Base-by-base conservation (phyloP, 129 eudicot genomes). In the Saposhnikovia divaricata region DNA sequence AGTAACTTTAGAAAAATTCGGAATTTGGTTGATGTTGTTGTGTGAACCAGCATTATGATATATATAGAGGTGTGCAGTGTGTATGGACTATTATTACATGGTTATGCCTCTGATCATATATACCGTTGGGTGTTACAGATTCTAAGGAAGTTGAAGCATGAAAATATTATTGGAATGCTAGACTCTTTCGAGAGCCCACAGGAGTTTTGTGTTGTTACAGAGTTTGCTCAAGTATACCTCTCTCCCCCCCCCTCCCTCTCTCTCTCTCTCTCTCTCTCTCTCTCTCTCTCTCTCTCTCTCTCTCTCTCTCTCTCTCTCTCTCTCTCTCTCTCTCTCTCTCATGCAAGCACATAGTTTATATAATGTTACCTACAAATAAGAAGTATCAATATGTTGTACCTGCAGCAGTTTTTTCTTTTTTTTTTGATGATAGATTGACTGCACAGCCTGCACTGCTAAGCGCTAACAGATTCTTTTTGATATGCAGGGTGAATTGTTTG, bases 151-250 rank as follows among this genome's bases (percentile, higher is more conserved):
- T 85, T 96, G 89, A 92, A 96, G 83, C 99, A 96, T 85, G 93
- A 88, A 70, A 96, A 96, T 79, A 96, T 96, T 23, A 96, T 96
- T 65, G 97, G 88, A 78, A 96, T 96, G 99, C 89, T 96, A 0
- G 99, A 96, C 80, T 90, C 99, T 1, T 96, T 96, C 81, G 99
- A 96, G 81, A 96, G 88, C 86, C 95, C 97, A 16, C 99, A 92
- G 80, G 98, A 96, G 89, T 92, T 96, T 59, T 96, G 99, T 82
- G 99, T 96, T 71, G 98, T 96, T 65, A 96, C 99, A 16, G 99
- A 96, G 80, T 96, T 92, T 78, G 99, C 98, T 42, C 99, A 92
- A 75, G 99, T 96, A 84, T 1, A 1, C 37, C 46, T 65, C 78
- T 79, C 42, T 61, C 75, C 5, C 44, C 1, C n/a, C 1, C 75